Conservation (phyloP, 129 eudicot species). For the Centaurea solstitialis region DNA sequence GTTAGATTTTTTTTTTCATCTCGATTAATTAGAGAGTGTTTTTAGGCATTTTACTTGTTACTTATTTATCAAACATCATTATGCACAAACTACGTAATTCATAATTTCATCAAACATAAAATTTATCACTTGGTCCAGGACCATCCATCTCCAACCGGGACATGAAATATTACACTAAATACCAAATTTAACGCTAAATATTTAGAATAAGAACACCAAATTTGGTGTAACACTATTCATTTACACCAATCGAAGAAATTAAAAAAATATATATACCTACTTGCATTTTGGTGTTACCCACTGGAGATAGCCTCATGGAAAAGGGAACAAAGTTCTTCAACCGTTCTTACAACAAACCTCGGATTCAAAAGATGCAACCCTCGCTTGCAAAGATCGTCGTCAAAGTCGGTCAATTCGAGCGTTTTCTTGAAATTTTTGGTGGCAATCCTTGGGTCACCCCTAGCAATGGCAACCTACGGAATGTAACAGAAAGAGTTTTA, state of each 20-base stretch:
- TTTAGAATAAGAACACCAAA: too few species aligned
- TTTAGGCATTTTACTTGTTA: too few species aligned
- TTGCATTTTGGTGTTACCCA: background rate
- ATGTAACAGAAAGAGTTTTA: conserved; percentile 1
- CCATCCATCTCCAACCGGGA: background rate
- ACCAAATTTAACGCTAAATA: background rate
- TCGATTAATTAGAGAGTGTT: too few species aligned
- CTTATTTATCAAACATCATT: too few species aligned
- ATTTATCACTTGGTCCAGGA: background rate
- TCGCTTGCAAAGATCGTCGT: conserved; percentile 41
- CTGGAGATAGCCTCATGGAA: background rate
- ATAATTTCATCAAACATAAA: too few species aligned
- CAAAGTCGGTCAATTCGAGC: conserved; percentile 47
- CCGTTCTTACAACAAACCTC: conserved; percentile 50
- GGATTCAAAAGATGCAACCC: conserved; percentile 65
- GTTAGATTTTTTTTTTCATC: too few species aligned
- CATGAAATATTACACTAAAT: background rate
- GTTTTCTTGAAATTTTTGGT: conserved; percentile 50
- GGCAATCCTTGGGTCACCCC: conserved; percentile 74
- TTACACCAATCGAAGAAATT: background rate
- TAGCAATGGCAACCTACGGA: conserved; percentile 61
- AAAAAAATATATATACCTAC: background rate
- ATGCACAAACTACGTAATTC: too few species aligned
- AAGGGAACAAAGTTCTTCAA: conserved; percentile 52
- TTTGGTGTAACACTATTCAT: background rate